Conservation (phyloP, 495 filamentous ascomycete species). For the Choiromyces venosus region DNA sequence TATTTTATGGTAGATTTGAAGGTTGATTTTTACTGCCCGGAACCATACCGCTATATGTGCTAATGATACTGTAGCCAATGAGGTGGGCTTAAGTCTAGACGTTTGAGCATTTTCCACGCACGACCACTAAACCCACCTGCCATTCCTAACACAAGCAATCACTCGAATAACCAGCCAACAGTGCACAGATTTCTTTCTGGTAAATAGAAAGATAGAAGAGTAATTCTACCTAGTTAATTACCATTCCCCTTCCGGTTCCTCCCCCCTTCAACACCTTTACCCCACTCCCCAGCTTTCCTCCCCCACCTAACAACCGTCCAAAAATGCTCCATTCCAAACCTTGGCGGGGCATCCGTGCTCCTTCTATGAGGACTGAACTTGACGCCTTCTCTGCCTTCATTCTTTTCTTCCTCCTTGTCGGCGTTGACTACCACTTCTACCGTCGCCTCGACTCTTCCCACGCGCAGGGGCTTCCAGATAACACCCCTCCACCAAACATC, state of each 20-base stretch:
- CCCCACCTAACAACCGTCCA: constrained; percentile 55
- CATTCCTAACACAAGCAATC: no score
- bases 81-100: no score
- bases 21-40: no score
- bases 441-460: constrained; percentile 31
- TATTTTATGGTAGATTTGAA: no score
- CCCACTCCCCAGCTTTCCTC: constrained; percentile 52
- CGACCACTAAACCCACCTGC: no score
- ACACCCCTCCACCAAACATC: constrained; percentile 54
- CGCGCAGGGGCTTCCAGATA: constrained; percentile 44
- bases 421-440: constrained; percentile 46
- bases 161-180: no score
- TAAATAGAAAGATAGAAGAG: not conserved
- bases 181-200: no score
- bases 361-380: constrained; percentile 49
- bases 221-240: not conserved
- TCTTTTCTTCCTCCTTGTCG: constrained; percentile 35
- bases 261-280: constrained; percentile 42
- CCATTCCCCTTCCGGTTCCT: not conserved
- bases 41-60: no score
- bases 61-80: no score
- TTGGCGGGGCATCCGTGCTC: constrained; percentile 46
- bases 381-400: constrained; percentile 23
- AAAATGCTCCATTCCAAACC: constrained; percentile 49
- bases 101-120: no score